Evolutionary conservation across 257 asterid genomes (phyloP).

Genomic region (Cordia subcordata): DNA sequence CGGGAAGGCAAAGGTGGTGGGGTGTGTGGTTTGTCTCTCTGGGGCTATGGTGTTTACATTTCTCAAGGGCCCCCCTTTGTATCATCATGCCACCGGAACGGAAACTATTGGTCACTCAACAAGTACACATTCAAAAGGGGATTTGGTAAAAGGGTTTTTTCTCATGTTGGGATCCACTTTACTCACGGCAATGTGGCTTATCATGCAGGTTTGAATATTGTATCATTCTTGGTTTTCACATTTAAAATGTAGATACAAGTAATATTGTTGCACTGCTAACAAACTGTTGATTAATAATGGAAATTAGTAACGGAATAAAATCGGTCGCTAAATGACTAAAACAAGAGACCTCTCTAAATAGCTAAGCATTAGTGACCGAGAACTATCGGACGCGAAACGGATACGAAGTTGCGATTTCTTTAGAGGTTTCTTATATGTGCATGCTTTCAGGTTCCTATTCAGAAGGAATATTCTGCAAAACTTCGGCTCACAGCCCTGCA

Average conservation of each 20-base stretch:
- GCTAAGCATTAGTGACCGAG: too few relatives aligned
- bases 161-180: conserved; percentile 36
- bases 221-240: background rate
- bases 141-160: conserved; percentile 59
- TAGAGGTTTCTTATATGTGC: background rate
- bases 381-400: too few relatives aligned
- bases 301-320: too few relatives aligned
- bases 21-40: conserved; percentile 27
- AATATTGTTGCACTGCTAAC: too few relatives aligned
- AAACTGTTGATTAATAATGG: too few relatives aligned
- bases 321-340: too few relatives aligned
- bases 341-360: too few relatives aligned
- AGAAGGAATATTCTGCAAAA: conserved; percentile 27
- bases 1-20: conserved; percentile 55
- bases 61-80: conserved; percentile 48
- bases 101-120: conserved; percentile 2
- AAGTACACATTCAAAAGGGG: conserved; percentile 24
- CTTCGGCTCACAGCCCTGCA: conserved; percentile 23
- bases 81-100: conserved; percentile 18
- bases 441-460: conserved; percentile 21
- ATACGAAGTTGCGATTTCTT: background rate
- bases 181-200: conserved; percentile 51
- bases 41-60: conserved; percentile 58
- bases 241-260: conserved; percentile 2
- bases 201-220: conserved; percentile 39